Base-by-base conservation (phyloP, 768 basidiomycete species). In the Cantharellus cinnabarinus region DNA sequence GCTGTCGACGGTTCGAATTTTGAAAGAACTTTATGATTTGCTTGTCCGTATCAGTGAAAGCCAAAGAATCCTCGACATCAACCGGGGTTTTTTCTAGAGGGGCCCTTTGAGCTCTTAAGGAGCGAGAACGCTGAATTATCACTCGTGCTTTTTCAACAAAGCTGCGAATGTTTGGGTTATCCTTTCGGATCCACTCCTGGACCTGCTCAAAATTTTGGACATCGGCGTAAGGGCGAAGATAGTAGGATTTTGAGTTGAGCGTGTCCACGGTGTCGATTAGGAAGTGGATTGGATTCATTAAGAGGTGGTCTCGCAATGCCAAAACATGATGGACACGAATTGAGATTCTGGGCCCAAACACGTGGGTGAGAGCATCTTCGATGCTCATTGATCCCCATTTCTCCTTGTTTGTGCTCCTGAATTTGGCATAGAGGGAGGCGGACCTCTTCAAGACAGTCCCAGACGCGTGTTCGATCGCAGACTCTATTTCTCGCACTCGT, bases 21-120 rank as follows among this genome's bases (percentile, higher is more conserved):
- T 64, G 60, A 40, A 73, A 62, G 55, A 69, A 64, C 3, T 58
- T 53, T 51, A 73, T 61, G 48, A 71, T 66, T 38, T 48, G 51
- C 5, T 48, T 59, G 53, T 68, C 68, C 3, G 56, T 41, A 0
- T 51, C 42, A 42, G 58, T 44, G 41, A 64, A 63, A 3, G 20
- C 20, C 20, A 29, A 29, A 29, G 0, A 29, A 29, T 1, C 20
- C 20, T 29, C 20, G 20, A 29, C 20, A 29, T 29, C 20, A 29
- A 29, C 20, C 20, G 20, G 20, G 20, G 20, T 29, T 29, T 29
- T 29, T 29, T 29, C 20, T 29, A 29, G 20, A 29, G 20, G 20
- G 20, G 20, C 20, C 20, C 20, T 29, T 29, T 29, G 20, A 1
- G 20, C 20, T 29, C 20, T 29, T 29, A 29, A 29, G 20, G 20